Percentiles rank a stretch among this genome's conserved stretches.
These are phyloP conservation scores for Phytophthora macrochlamydospora DNA, from an alignment of 352 stramenopile species.

Conservation along the genomic window DNA sequence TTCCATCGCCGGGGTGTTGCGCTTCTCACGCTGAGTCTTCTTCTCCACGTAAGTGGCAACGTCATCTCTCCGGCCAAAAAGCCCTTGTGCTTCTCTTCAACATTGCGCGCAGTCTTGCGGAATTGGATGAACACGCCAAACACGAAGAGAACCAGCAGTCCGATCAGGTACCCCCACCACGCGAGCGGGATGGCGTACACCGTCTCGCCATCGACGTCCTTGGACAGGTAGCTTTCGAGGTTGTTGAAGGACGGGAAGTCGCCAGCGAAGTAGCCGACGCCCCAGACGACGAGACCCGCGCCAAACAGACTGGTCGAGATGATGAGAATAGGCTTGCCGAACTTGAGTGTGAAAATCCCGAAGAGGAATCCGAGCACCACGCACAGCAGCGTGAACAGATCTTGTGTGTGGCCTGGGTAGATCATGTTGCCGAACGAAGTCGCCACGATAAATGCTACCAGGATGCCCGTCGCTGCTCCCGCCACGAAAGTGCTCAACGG, in stretches of 20 bases:
- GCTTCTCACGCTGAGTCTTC: constrained; percentile 18
- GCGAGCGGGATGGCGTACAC: constrained; percentile 45
- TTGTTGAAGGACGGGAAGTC: constrained; percentile 45
- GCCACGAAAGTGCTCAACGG: constrained; percentile 51
- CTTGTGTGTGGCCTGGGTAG: constrained; percentile 44
- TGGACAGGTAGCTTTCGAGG: constrained; percentile 35
- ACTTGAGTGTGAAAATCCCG: constrained; percentile 39
- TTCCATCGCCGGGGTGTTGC: constrained; percentile 15
- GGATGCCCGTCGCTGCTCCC: constrained; percentile 44
- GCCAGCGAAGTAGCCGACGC: constrained; percentile 55
- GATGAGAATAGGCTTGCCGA: constrained; percentile 53
- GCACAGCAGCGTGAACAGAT: constrained; percentile 40
- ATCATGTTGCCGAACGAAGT: constrained; percentile 51
- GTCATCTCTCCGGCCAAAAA: constrained; percentile 10
- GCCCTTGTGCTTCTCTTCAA: constrained; percentile 13
- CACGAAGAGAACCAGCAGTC: constrained; percentile 46
- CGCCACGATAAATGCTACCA: constrained; percentile 43
- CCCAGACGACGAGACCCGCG: constrained; percentile 40
- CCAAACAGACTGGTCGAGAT: constrained; percentile 50
- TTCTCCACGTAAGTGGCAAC: constrained; percentile 23
- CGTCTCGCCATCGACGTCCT: constrained; percentile 29
- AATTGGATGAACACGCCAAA: constrained; percentile 57
- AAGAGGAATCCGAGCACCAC: constrained; percentile 41
- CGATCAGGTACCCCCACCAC: constrained; percentile 53
- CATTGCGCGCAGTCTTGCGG: constrained; percentile 40